phyloP scores from a whole-genome alignment of 2,329 filamentous ascomycete species.

The Dothideomycetes sp. region DNA sequence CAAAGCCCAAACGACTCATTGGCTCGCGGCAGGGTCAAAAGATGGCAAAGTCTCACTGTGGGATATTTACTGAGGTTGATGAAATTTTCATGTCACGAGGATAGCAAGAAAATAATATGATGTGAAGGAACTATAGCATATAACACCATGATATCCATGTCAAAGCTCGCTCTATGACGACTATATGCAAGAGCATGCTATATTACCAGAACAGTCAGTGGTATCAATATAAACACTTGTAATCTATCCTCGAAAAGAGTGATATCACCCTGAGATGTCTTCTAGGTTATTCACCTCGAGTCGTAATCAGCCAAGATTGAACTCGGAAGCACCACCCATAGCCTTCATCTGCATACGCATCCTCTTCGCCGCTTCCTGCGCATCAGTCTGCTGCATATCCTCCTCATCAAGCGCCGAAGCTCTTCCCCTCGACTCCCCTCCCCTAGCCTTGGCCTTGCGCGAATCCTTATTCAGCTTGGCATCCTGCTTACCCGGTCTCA shows the following conservation, averaged over 20 bases:
- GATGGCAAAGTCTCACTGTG: conserved; percentile 93
- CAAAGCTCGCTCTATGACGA: conserved; percentile 16
- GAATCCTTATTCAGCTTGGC: conserved; percentile 38
- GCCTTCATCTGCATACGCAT: conserved; percentile 47
- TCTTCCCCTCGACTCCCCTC: conserved; percentile 21
- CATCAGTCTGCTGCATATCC: conserved; percentile 26
- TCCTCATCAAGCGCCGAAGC: conserved; percentile 20
- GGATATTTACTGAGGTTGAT: conserved; percentile 80
- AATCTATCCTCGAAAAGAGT: too few species aligned
- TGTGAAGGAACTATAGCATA: too few species aligned
- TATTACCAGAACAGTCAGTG: too few species aligned
- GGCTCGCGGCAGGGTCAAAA: conserved; percentile 84
- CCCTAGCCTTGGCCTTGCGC: conserved; percentile 26
- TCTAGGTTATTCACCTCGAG: too few species aligned
- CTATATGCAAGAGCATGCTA: too few species aligned
- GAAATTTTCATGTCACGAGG: background rate
- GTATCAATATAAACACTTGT: too few species aligned
- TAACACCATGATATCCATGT: conserved; percentile 12
- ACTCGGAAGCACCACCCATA: conserved; percentile 45
- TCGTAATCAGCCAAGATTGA: conserved; percentile 43
- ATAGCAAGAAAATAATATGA: too few species aligned
- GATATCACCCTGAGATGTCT: too few species aligned
- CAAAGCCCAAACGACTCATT: conserved; percentile 65
- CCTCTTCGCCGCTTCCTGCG: conserved; percentile 40
- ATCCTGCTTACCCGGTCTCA: conserved; percentile 41